Evolutionary conservation across 1,284 basidiomycete genomes (phyloP).

Genomic region (Tilletia horrida): DNA sequence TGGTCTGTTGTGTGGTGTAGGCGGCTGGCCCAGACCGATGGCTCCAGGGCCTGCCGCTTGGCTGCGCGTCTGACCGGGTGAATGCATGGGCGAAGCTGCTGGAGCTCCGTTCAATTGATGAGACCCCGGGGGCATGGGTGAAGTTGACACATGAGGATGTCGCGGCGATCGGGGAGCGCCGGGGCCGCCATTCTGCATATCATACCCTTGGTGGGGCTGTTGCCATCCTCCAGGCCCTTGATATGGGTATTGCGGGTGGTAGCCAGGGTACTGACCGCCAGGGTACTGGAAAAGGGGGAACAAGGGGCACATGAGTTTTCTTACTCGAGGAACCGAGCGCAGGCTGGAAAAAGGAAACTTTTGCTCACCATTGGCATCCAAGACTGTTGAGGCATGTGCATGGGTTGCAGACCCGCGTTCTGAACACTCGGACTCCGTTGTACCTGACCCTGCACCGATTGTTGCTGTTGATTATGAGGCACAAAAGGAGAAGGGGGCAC

Average conservation of each 20-base stretch:
- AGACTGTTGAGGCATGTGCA: constrained; percentile 30
- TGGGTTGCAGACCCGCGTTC: constrained; percentile 42
- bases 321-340: neutral
- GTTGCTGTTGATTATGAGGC: neutral
- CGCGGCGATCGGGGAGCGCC: constrained; percentile 41
- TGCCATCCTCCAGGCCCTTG: constrained; percentile 34
- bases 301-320: neutral
- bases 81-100: constrained; percentile 16
- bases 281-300: neutral
- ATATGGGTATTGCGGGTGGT: constrained; percentile 45
- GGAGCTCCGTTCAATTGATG: constrained; percentile 16
- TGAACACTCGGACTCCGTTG: constrained; percentile 41
- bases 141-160: constrained; percentile 39
- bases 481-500: constrained; percentile 2
- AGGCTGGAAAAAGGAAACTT: neutral
- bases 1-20: constrained; percentile 14
- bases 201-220: constrained; percentile 30
- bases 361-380: constrained; percentile 17
- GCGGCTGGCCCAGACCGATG: constrained; percentile 18
- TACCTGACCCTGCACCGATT: constrained; percentile 4
- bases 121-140: constrained; percentile 31
- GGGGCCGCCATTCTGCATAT: constrained; percentile 31
- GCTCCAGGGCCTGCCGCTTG: constrained; percentile 10
- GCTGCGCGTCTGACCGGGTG: constrained; percentile 16
- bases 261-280: constrained; percentile 20